phyloP scores from a whole-genome alignment of 345 rosid genomes.

The Zanthoxylum bungeanum region DNA sequence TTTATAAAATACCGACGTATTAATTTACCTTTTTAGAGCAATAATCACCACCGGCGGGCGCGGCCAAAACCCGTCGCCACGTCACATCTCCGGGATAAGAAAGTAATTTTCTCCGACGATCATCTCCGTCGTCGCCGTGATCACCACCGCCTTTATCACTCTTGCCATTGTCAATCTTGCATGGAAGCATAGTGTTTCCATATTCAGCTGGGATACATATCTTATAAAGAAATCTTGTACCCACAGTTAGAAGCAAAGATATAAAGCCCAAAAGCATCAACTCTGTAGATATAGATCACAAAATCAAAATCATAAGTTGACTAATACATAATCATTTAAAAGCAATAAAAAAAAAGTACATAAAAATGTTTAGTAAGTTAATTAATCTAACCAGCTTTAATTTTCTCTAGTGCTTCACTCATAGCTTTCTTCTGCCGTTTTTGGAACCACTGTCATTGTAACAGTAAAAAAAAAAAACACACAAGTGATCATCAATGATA shows the following conservation, averaged over 20 bases:
- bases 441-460: slow-evolving; percentile 44
- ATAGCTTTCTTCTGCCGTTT: slow-evolving; percentile 50
- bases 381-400: slow-evolving; percentile 40
- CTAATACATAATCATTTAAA: background rate
- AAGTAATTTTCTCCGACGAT: slow-evolving; percentile 34
- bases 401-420: slow-evolving; percentile 57
- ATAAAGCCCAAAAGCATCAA: slow-evolving; percentile 68
- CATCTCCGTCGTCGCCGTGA: background rate
- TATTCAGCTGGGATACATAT: slow-evolving; percentile 42
- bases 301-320: background rate
- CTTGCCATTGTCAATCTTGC: slow-evolving; percentile 13
- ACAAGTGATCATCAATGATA: too few relatives aligned
- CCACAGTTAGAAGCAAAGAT: slow-evolving; percentile 48
- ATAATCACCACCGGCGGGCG: slow-evolving; percentile 18
- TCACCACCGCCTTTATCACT: background rate
- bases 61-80: slow-evolving; percentile 42
- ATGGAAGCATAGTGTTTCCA: slow-evolving; percentile 55
- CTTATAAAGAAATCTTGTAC: slow-evolving; percentile 30
- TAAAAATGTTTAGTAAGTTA: background rate
- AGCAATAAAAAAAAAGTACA: background rate
- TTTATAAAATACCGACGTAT: too few relatives aligned
- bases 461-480: too few relatives aligned
- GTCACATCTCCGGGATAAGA: slow-evolving; percentile 19
- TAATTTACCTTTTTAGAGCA: slow-evolving; percentile 22
- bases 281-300: slow-evolving; percentile 30